phyloP scores from a whole-genome alignment of 257 asterid genomes.

The Rhazya stricta region DNA sequence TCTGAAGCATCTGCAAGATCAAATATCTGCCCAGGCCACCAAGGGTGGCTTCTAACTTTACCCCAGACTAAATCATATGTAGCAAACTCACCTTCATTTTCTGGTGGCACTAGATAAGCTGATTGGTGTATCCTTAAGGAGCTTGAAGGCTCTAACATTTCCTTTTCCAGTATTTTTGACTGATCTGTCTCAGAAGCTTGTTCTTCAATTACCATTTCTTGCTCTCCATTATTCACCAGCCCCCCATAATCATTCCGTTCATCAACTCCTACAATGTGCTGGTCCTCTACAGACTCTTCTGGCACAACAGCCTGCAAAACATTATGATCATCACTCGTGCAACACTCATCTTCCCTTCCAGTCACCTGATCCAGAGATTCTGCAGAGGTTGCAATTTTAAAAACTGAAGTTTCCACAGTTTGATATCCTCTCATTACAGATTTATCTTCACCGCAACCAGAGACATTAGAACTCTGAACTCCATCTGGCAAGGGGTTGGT shows the following conservation, averaged over 20 bases:
- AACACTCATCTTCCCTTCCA: constrained; percentile 28
- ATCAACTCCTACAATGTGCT: constrained; percentile 33
- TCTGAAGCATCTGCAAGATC: constrained; percentile 86
- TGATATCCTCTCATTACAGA: constrained; percentile 23
- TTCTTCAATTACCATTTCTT: constrained; percentile 28
- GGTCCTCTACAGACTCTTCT: constrained; percentile 32
- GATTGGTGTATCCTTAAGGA: constrained; percentile 39
- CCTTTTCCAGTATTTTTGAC: constrained; percentile 24
- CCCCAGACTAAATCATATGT: constrained; percentile 93
- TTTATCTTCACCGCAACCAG: constrained; percentile 7
- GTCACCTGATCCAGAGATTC: constrained; percentile 13
- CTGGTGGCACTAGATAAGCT: constrained; percentile 52
- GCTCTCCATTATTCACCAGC: constrained; percentile 27
- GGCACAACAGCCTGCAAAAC: constrained; percentile 28
- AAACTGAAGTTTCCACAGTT: constrained; percentile 9
- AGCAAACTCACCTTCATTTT: constrained; percentile 45
- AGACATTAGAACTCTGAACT: constrained; percentile 5
- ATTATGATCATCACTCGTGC: constrained; percentile 25
- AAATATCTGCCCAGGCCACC: constrained; percentile 99
- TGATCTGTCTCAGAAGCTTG: constrained; percentile 36
- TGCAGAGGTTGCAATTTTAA: constrained; percentile 14
- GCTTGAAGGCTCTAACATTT: constrained; percentile 25
- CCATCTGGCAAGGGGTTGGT: constrained; percentile 20
- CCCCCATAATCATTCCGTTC: constrained; percentile 21
- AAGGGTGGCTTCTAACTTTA: constrained; percentile 91